phyloP scores from a whole-genome alignment of 495 filamentous ascomycete species.

The Penicillium mononematosum region DNA sequence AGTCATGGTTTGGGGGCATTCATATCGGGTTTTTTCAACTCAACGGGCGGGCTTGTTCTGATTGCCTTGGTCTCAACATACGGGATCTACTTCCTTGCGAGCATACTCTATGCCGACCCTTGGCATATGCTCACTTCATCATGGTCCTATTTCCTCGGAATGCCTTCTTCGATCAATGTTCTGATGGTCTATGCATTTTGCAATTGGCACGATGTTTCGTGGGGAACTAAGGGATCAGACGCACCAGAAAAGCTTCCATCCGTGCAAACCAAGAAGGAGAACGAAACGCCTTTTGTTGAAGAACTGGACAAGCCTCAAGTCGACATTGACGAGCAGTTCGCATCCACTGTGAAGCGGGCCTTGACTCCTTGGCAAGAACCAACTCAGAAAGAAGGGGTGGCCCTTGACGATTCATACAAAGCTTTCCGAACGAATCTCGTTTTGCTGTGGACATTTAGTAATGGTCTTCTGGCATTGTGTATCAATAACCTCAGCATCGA shows the following conservation, averaged over 20 bases:
- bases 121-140: conserved; percentile 99
- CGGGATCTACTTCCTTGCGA: conserved; percentile 91
- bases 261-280: conserved; percentile 73
- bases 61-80: conserved; percentile 90
- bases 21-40: conserved; percentile 70
- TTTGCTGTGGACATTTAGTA: conserved; percentile 87
- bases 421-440: conserved; percentile 92
- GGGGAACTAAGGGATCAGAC: conserved; percentile 98
- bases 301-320: conserved; percentile 91
- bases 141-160: conserved; percentile 56
- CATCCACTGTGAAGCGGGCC: conserved; percentile 88
- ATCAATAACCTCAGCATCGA: conserved; percentile 79
- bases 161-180: conserved; percentile 83
- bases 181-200: conserved; percentile 97
- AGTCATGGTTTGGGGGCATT: conserved; percentile 47
- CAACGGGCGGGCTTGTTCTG: conserved; percentile 69
- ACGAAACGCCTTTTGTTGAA: conserved; percentile 80
- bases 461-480: conserved; percentile 72
- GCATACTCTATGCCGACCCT: conserved; percentile 93
- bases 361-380: conserved; percentile 69
- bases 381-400: conserved; percentile 66
- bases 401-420: conserved; percentile 93
- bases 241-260: conserved; percentile 89
- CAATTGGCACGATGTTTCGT: conserved; percentile 99
- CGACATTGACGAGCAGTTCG: conserved; percentile 94